Percentiles rank a stretch among this genome's conserved stretches.
Evolutionary conservation across 306 rosid species (phyloP).

Genomic region (Abrus pulchellus): DNA sequence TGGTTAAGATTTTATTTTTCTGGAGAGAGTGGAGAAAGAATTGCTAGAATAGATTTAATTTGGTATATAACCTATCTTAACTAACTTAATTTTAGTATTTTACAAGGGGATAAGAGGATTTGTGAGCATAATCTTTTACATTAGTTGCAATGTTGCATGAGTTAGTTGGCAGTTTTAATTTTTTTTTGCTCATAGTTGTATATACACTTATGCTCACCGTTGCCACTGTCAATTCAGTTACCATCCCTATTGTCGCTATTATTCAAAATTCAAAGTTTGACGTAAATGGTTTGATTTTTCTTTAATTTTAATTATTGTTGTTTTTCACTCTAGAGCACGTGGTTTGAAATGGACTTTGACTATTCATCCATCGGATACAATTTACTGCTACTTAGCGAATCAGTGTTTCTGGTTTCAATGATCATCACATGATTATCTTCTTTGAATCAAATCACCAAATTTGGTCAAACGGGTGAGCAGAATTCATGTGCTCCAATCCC

Average conservation of each 20-base stretch:
- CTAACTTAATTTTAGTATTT: too few relatives aligned
- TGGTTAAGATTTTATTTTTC: too few relatives aligned
- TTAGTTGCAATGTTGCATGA: too few relatives aligned
- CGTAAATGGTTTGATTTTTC: background rate
- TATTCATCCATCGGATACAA: background rate
- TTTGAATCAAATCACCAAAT: background rate
- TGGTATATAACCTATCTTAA: too few relatives aligned
- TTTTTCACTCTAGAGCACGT: background rate
- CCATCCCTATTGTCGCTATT: background rate
- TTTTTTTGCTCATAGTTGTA: background rate
- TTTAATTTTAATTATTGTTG: background rate
- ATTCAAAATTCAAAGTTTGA: background rate
- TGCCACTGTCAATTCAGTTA: background rate
- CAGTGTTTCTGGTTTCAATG: background rate
- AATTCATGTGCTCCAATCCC: background rate
- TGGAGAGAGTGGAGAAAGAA: too few relatives aligned
- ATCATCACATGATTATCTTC: background rate
- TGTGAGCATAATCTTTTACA: too few relatives aligned
- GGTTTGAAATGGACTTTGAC: conserved; percentile 18
- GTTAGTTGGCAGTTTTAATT: background rate
- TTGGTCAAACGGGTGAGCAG: background rate
- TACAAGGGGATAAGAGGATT: too few relatives aligned
- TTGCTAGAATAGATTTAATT: too few relatives aligned
- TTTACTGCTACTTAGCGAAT: background rate
- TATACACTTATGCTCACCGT: background rate